These are phyloP conservation scores for Diplodia scrobiculata DNA, from an alignment of 2,329 filamentous ascomycete genomes.

Conservation along the genomic window DNA sequence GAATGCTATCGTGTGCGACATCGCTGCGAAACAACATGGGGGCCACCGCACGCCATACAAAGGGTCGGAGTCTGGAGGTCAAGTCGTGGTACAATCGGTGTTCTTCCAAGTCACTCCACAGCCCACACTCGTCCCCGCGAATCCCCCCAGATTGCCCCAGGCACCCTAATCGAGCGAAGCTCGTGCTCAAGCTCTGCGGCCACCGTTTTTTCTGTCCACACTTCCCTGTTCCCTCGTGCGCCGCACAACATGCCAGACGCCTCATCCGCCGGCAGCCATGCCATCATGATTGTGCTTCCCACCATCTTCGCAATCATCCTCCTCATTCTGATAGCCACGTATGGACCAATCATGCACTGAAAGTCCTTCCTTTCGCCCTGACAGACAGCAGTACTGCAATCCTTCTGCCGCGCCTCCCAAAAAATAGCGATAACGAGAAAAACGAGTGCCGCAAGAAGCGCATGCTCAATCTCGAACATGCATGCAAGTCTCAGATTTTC, in stretches of 20 bases:
- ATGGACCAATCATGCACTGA: constrained; percentile 15
- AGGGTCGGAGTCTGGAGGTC: constrained; percentile 11
- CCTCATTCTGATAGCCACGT: constrained; percentile 40
- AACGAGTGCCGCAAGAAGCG: constrained; percentile 38
- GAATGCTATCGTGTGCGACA: constrained; percentile 15
- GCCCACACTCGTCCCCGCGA: not conserved
- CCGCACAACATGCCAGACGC: constrained; percentile 18
- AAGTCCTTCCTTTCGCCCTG: not conserved
- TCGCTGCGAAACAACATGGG: constrained; percentile 14
- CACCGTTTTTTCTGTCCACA: not conserved
- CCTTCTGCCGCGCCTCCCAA: constrained; percentile 25
- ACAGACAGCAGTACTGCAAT: constrained; percentile 22
- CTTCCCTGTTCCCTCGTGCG: not conserved
- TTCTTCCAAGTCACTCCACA: constrained; percentile 9
- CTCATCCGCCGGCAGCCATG: constrained; percentile 9
- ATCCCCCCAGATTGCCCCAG: not conserved
- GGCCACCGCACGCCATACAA: constrained; percentile 16
- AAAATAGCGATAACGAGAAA: constrained; percentile 32
- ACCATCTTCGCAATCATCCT: constrained; percentile 40
- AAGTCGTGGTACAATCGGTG: constrained; percentile 2
- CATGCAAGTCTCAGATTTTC: constrained; percentile 40
- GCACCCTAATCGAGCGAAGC: not conserved
- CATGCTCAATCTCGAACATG: constrained; percentile 38
- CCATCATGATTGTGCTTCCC: constrained; percentile 40
- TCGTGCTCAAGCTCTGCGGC: constrained; percentile 8